A percentile compares a stretch with the other conserved stretches of the same genome.
Conservation (phyloP, 192 early-diverging fungal species). For the Mortierella hygrophila region DNA sequence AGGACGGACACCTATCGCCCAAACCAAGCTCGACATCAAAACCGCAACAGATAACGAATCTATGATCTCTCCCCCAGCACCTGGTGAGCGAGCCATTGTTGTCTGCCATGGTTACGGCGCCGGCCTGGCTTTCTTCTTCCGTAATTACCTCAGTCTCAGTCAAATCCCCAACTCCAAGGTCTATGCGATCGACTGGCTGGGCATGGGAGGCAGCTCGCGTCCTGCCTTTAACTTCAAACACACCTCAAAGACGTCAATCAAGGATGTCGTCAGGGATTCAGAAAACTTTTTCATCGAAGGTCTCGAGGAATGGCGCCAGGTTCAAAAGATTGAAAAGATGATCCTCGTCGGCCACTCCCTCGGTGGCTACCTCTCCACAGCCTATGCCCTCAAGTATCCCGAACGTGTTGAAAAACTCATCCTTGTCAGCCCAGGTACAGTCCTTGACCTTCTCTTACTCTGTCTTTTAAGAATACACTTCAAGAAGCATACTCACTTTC, state of each 20-base stretch:
- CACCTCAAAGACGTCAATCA: constrained; percentile 51
- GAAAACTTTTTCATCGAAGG: constrained; percentile 93
- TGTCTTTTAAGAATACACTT: background rate
- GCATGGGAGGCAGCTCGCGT: constrained; percentile 92
- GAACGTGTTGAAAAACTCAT: constrained; percentile 88
- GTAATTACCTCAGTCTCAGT: constrained; percentile 62
- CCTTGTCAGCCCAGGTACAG: constrained; percentile 84
- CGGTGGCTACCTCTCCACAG: constrained; percentile 88
- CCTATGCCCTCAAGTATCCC: constrained; percentile 91
- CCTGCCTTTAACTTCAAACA: constrained; percentile 71
- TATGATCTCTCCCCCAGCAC: constrained; percentile 49
- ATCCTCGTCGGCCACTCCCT: constrained; percentile 87
- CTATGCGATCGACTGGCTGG: constrained; percentile 92
- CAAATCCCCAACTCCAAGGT: constrained; percentile 69
- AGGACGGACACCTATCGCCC: constrained; percentile 52
- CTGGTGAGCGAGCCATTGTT: constrained; percentile 63
- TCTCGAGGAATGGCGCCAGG: constrained; percentile 89
- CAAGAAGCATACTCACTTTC: too few relatives aligned
- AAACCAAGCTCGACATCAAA: constrained; percentile 51
- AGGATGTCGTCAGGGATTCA: constrained; percentile 68
- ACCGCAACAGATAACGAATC: constrained; percentile 36
- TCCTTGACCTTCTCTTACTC: background rate
- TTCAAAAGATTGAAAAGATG: constrained; percentile 85
- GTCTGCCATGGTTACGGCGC: constrained; percentile 87
- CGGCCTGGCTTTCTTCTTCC: constrained; percentile 84